Evolutionary conservation across 345 rosid species (phyloP).

Genomic region (Noccaea caerulescens): DNA sequence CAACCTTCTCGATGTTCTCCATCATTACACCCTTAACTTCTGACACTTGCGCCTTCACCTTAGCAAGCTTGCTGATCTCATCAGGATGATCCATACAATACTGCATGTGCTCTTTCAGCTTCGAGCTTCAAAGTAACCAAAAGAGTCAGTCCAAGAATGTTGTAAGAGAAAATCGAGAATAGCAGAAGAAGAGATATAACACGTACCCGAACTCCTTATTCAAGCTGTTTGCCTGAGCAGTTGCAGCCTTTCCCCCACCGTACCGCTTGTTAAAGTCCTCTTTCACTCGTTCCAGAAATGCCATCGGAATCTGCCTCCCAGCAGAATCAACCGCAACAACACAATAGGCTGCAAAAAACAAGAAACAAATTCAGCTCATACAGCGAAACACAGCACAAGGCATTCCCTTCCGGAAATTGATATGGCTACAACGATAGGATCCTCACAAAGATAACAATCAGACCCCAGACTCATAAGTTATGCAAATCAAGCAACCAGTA

Average conservation of each 20-base stretch:
- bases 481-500: background rate
- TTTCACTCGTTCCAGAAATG: slow-evolving; percentile 78
- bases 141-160: slow-evolving; percentile 12
- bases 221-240: slow-evolving; percentile 73
- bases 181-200: background rate
- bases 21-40: slow-evolving; percentile 99
- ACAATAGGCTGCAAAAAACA: slow-evolving; percentile 65
- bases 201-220: slow-evolving; percentile 74
- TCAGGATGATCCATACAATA: slow-evolving; percentile 94
- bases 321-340: slow-evolving; percentile 94
- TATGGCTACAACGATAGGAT: slow-evolving; percentile 1
- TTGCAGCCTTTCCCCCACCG: slow-evolving; percentile 88
- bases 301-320: slow-evolving; percentile 89
- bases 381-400: background rate
- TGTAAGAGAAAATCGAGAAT: background rate
- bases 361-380: slow-evolving; percentile 3
- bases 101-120: slow-evolving; percentile 95
- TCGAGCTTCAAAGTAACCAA: slow-evolving; percentile 54
- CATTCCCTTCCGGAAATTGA: background rate
- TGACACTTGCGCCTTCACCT: slow-evolving; percentile 97
- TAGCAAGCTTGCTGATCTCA: slow-evolving; percentile 95
- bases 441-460: slow-evolving; percentile 10
- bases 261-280: slow-evolving; percentile 89
- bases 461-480: background rate
- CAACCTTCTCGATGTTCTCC: slow-evolving; percentile 98